Conservation (phyloP, 2,329 filamentous ascomycete genomes). For the Sarocladium kiliense region DNA sequence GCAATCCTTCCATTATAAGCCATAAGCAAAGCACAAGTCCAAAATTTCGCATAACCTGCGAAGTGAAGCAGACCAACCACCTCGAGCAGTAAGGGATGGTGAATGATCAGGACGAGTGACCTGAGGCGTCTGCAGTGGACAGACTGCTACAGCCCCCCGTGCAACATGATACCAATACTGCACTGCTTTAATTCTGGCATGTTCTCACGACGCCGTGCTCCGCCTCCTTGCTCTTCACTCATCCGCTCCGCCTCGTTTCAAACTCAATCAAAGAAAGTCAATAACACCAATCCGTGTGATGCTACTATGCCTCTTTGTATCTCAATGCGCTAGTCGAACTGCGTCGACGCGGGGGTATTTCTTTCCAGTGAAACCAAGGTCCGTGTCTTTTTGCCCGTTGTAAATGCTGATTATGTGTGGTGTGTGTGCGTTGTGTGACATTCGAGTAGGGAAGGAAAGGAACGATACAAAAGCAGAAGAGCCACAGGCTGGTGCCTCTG, state of each 20-base stretch:
- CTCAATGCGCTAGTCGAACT: background rate
- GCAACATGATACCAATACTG: no score
- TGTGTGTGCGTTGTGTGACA: background rate
- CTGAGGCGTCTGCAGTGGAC: no score
- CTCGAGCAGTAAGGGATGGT: no score
- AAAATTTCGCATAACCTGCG: no score
- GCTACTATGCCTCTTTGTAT: slow-evolving; percentile 6
- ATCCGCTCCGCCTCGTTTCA: background rate
- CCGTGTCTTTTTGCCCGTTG: slow-evolving; percentile 8
- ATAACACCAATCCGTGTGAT: slow-evolving; percentile 5
- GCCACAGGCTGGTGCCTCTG: background rate
- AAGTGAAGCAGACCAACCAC: no score
- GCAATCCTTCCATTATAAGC: background rate
- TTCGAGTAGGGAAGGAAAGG: background rate
- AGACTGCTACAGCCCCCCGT: no score
- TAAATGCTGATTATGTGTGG: slow-evolving; percentile 5
- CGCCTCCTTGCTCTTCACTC: background rate
- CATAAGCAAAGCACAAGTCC: no score
- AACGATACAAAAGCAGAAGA: background rate
- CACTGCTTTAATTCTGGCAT: no score
- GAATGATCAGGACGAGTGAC: no score
- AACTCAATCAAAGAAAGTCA: slow-evolving; percentile 1
- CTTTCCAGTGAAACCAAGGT: slow-evolving; percentile 6
- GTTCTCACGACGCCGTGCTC: no score
- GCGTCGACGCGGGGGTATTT: slow-evolving; percentile 7